phyloP scores from a whole-genome alignment of 306 rosid species.

The Pterocarpus santalinus region DNA sequence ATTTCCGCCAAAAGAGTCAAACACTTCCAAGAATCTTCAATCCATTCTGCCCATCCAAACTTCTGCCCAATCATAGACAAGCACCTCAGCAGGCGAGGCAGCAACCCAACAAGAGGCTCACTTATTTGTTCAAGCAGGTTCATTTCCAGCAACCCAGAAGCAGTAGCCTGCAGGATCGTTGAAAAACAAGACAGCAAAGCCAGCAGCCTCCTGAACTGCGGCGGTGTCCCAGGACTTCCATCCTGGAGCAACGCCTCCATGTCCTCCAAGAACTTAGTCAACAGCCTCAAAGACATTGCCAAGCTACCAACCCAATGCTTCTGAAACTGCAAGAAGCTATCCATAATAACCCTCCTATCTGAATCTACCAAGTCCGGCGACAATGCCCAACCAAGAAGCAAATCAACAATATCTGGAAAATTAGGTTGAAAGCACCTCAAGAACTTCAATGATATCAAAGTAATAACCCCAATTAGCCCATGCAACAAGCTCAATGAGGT shows the following conservation, averaged over 20 bases:
- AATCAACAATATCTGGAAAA: slow-evolving; percentile 84
- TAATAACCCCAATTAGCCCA: slow-evolving; percentile 72
- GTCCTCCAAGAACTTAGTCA: slow-evolving; percentile 90
- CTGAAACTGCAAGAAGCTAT: slow-evolving; percentile 92
- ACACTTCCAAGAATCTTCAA: slow-evolving; percentile 91
- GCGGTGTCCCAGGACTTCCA: slow-evolving; percentile 80
- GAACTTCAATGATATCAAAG: slow-evolving; percentile 80
- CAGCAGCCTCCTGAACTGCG: slow-evolving; percentile 80
- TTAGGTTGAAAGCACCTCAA: slow-evolving; percentile 85
- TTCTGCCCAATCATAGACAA: slow-evolving; percentile 83
- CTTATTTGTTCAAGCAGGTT: slow-evolving; percentile 82
- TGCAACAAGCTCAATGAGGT: slow-evolving; percentile 80
- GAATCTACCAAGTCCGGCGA: slow-evolving; percentile 77
- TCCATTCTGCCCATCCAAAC: slow-evolving; percentile 96
- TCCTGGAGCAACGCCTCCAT: slow-evolving; percentile 96
- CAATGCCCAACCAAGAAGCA: slow-evolving; percentile 89
- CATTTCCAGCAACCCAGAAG: slow-evolving; percentile 92
- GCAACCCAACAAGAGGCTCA: slow-evolving; percentile 74
- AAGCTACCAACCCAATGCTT: slow-evolving; percentile 93
- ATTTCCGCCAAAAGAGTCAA: slow-evolving; percentile 94
- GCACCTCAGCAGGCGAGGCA: slow-evolving; percentile 82
- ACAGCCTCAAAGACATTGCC: slow-evolving; percentile 76
- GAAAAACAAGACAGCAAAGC: slow-evolving; percentile 85
- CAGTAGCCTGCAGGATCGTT: slow-evolving; percentile 84
- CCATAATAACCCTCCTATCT: slow-evolving; percentile 78